phyloP scores from a whole-genome alignment of 75 land plant species.

The Cunninghamia lanceolata region DNA sequence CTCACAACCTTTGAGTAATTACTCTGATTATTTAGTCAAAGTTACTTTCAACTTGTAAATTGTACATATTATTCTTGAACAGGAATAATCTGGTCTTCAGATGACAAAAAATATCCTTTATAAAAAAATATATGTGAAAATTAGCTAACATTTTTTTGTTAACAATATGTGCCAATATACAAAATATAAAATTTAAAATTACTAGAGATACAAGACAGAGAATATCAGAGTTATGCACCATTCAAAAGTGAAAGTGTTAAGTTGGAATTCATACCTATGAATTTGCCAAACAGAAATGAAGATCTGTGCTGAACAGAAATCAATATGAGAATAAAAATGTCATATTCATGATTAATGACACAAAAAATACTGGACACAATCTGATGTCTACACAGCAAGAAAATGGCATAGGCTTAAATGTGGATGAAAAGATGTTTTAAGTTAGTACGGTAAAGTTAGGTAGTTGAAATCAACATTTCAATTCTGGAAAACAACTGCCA shows the following conservation, averaged over 20 bases:
- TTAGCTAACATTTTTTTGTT: background rate
- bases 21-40: background rate
- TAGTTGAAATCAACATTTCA: background rate
- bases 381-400: background rate
- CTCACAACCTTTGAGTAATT: background rate
- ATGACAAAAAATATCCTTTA: background rate
- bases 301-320: background rate
- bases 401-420: background rate
- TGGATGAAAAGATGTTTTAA: background rate
- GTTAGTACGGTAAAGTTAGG: background rate
- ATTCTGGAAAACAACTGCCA: background rate
- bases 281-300: background rate
- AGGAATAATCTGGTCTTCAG: background rate
- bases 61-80: background rate
- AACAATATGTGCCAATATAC: background rate
- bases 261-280: background rate
- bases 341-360: background rate
- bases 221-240: background rate
- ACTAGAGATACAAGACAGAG: background rate
- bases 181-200: background rate
- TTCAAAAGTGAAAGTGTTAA: background rate
- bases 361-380: background rate
- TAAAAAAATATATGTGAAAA: background rate
- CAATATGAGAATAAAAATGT: background rate
- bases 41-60: background rate